Conservation (phyloP, 495 filamentous ascomycete species). For the Aspergillus kassunensis region DNA sequence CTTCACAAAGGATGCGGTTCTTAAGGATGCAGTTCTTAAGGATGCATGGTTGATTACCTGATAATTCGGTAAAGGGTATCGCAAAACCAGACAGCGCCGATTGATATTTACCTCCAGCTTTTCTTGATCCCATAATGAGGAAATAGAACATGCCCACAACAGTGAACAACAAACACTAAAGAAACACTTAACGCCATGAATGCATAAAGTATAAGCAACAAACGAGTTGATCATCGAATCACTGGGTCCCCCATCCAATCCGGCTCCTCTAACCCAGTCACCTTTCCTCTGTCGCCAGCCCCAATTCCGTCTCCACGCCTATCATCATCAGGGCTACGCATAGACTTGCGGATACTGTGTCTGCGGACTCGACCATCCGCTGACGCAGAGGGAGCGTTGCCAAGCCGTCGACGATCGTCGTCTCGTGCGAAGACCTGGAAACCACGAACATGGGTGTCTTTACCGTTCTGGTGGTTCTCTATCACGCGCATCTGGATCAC, state of each 20-base stretch:
- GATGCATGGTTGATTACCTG: no score
- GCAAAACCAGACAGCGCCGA: no score
- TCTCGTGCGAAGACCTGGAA: conserved; percentile 88
- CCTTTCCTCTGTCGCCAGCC: conserved; percentile 23
- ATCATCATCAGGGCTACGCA: conserved; percentile 24
- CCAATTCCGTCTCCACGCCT: conserved; percentile 18
- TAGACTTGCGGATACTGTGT: conserved; percentile 28
- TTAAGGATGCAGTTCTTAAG: no score
- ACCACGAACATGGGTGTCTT: conserved; percentile 93
- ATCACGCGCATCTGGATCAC: conserved; percentile 81
- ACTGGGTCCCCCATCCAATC: conserved; percentile 61
- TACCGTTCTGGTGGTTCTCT: conserved; percentile 98
- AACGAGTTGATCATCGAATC: conserved; percentile 35
- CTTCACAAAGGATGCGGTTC: not conserved
- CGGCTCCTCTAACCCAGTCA: conserved; percentile 44
- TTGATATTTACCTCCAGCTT: conserved; percentile 25
- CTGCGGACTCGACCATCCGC: conserved; percentile 30
- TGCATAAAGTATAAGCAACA: not conserved
- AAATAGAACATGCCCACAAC: conserved; percentile 1
- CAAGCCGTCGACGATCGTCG: conserved; percentile 34
- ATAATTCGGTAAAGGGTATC: conserved; percentile 40
- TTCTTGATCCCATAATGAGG: conserved; percentile 1
- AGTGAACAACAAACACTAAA: not conserved
- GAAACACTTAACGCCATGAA: conserved; percentile 2
- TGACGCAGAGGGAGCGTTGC: conserved; percentile 36